Percentiles rank a stretch among this genome's conserved stretches.
Conservation (phyloP, 768 basidiomycete species). For the Leccinum rimulosum region DNA sequence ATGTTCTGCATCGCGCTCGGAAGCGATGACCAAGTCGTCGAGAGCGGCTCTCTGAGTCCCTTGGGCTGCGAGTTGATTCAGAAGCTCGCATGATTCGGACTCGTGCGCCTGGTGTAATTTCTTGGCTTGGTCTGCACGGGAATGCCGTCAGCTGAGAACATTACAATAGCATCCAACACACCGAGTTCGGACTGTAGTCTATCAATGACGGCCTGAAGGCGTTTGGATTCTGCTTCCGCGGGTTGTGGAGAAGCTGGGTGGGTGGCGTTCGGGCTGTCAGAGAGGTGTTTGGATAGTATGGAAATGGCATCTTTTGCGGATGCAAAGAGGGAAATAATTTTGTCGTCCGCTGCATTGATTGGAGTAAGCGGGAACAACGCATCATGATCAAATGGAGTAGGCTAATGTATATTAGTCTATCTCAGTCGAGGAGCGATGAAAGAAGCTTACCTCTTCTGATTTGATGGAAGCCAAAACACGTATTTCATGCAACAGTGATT, state of each 20-base stretch:
- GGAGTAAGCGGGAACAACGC: constrained; percentile 54
- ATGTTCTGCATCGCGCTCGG: constrained; percentile 52
- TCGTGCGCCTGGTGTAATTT: constrained; percentile 43
- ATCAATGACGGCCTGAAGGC: constrained; percentile 49
- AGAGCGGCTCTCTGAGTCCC: constrained; percentile 34
- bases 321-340: constrained; percentile 43
- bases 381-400: constrained; percentile 44
- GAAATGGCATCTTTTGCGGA: constrained; percentile 38
- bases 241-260: constrained; percentile 18
- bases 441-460: constrained; percentile 46
- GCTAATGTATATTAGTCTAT: constrained; percentile 33
- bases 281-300: constrained; percentile 29
- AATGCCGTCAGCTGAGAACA: constrained; percentile 8
- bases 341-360: constrained; percentile 46
- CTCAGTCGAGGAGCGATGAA: constrained; percentile 1
- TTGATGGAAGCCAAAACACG: constrained; percentile 38
- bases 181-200: constrained; percentile 59
- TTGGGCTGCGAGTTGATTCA: constrained; percentile 52
- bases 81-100: constrained; percentile 49
- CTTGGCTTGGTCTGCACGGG: constrained; percentile 43
- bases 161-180: constrained; percentile 27
- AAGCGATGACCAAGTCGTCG: constrained; percentile 48
- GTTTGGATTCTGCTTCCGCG: constrained; percentile 41
- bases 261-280: constrained; percentile 11
- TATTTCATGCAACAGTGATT: constrained; percentile 50